These are phyloP conservation scores for Fusarium abutilonis DNA, from an alignment of 2,329 filamentous ascomycete species.

Conservation along the genomic window DNA sequence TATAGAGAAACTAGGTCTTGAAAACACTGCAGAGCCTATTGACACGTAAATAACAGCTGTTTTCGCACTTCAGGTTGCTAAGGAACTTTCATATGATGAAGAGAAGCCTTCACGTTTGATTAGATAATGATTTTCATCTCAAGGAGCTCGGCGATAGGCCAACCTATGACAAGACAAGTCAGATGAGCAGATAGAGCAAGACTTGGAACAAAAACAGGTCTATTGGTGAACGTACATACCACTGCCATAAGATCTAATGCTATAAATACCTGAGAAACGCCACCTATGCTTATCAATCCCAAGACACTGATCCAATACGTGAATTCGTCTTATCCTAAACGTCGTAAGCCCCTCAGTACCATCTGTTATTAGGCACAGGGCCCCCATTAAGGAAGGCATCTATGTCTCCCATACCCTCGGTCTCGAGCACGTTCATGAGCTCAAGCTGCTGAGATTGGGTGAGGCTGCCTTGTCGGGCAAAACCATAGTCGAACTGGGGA, in stretches of 20 bases:
- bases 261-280: constrained; percentile 28
- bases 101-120: neutral
- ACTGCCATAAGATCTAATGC: constrained; percentile 30
- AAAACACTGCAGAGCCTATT: neutral
- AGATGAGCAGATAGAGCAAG: constrained; percentile 12
- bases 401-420: constrained; percentile 70
- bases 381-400: constrained; percentile 64
- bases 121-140: neutral
- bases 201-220: constrained; percentile 16
- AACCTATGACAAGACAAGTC: neutral
- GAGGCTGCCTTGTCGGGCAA: constrained; percentile 72
- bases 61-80: neutral
- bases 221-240: constrained; percentile 18
- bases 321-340: constrained; percentile 12
- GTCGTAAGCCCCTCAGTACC: constrained; percentile 44
- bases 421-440: constrained; percentile 82
- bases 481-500: constrained; percentile 49
- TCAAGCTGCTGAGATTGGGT: constrained; percentile 85
- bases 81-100: neutral
- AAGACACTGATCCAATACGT: constrained; percentile 11
- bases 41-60: neutral
- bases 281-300: constrained; percentile 17
- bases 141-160: neutral
- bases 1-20: constrained; percentile 21
- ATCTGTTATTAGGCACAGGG: constrained; percentile 45